Evolutionary conservation across 2,329 filamentous ascomycete genomes (phyloP).

Genomic region (Coniella lustricola): DNA sequence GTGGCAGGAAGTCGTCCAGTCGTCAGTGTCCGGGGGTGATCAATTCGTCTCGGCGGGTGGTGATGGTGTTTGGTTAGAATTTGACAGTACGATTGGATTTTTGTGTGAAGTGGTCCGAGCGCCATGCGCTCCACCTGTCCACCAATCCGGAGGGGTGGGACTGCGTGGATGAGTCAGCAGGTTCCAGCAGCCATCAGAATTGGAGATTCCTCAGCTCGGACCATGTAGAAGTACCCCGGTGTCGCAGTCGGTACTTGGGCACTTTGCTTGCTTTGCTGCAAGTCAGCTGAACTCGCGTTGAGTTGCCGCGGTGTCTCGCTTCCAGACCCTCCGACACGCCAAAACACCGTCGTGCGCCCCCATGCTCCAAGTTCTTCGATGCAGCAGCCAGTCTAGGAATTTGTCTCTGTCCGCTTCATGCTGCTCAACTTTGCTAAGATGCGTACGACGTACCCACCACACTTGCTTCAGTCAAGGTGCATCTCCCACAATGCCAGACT

Average conservation of each 20-base stretch:
- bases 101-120: conserved; percentile 15
- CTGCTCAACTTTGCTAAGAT: conserved; percentile 27
- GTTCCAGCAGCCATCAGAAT: too few relatives aligned
- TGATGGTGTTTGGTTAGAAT: conserved; percentile 11
- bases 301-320: background rate
- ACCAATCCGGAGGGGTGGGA: background rate
- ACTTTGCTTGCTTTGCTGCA: background rate
- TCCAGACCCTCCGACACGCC: background rate
- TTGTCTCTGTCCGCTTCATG: conserved; percentile 4
- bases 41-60: conserved; percentile 1
- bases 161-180: conserved; percentile 1
- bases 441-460: conserved; percentile 41
- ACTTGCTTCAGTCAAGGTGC: conserved; percentile 22
- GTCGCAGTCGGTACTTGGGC: too few relatives aligned
- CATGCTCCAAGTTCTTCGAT: background rate
- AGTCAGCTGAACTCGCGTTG: conserved; percentile 10
- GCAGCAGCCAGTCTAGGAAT: too few relatives aligned
- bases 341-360: too few relatives aligned
- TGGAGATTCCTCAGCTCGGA: too few relatives aligned
- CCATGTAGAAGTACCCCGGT: too few relatives aligned
- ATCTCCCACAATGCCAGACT: conserved; percentile 26
- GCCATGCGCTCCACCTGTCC: conserved; percentile 6
- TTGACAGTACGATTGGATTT: conserved; percentile 9
- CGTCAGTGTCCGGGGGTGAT: conserved; percentile 12
- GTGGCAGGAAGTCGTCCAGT: conserved; percentile 25